Evolutionary conservation across 257 asterid genomes (phyloP), one percentile per base, ranked within the genome.

Genomic region (Nicotiana tabacum): DNA sequence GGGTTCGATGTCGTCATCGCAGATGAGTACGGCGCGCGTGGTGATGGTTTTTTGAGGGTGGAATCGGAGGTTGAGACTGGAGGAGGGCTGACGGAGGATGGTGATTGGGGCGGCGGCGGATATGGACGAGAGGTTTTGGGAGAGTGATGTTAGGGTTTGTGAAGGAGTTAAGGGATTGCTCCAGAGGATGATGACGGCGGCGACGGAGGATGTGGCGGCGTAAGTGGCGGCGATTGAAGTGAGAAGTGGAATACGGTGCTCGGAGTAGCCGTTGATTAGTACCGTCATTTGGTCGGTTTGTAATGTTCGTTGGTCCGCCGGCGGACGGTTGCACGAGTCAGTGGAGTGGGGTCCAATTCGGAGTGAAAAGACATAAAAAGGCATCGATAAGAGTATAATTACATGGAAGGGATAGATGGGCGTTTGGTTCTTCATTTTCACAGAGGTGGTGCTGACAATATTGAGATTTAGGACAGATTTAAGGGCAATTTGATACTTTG

Each of bases 241-340:
- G 82, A 94, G 89, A 51, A 92, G 88, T 43, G 97, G 97, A 60
- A 95, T 92, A 51, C 99, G 93, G 68, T 89, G 88, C 84, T 92
- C 98, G 77, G 98, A 95, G 88, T 85, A 95, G 84, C 99, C 99
- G 88, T 84, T 95, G 92, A 95, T 92, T 6, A 95, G 60, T 55
- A 92, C 99, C 1, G 99, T 95, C 88, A 93, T 82, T 84, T 89
- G 99, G 82, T 94, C 97, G 62, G 94, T 33, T 53, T 90, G 88
- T 83, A 94, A 85, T 11, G 90, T 17, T 18, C 35, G 77, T 80
- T 87, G 90, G 86, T 92, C 90, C 77, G 85, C 83, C 82, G 88
- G 84, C 55, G 39, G 79, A 29, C 33, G 62, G 77, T 88, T 87
- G 64, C 84, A 84, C 53, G 86, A 81, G 76, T 83, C 85, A 83